Percentiles rank a stretch among this genome's conserved stretches.
These are phyloP conservation scores for Geosmithia flava DNA, from an alignment of 2,329 filamentous ascomycete species.

Conservation along the genomic window DNA sequence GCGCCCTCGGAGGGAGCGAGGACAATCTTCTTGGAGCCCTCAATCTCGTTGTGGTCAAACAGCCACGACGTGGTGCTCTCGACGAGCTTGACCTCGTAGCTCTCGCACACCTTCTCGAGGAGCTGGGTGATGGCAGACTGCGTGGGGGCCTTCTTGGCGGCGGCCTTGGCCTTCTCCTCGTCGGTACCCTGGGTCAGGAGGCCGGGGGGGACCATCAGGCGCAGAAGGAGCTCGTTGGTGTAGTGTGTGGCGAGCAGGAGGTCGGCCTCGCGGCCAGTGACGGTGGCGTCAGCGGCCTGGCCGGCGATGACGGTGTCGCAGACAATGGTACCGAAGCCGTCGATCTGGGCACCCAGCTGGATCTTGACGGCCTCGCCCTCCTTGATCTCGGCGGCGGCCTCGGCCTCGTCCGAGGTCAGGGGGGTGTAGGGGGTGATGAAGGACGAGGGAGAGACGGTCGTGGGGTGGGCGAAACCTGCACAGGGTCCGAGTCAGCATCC, in stretches of 20 bases:
- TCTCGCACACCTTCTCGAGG: constrained; percentile 83
- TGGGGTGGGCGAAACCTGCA: constrained; percentile 79
- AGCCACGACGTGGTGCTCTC: constrained; percentile 98
- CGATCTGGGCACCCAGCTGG: constrained; percentile 96
- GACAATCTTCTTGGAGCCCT: constrained; percentile 96
- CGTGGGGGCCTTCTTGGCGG: constrained; percentile 67
- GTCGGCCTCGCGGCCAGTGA: constrained; percentile 73
- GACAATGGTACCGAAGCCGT: constrained; percentile 92
- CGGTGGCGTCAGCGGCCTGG: constrained; percentile 41
- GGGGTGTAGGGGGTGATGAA: constrained; percentile 97
- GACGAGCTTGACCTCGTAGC: constrained; percentile 83
- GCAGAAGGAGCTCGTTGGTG: constrained; percentile 86
- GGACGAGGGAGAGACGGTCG: constrained; percentile 85
- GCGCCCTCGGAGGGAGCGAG: constrained; percentile 73
- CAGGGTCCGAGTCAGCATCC: constrained; percentile 6
- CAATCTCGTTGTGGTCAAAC: constrained; percentile 95
- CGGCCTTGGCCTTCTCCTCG: constrained; percentile 90
- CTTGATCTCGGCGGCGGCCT: constrained; percentile 71
- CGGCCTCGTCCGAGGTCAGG: constrained; percentile 71
- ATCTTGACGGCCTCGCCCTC: constrained; percentile 87
- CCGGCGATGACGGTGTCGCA: constrained; percentile 82
- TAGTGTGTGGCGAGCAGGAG: constrained; percentile 86
- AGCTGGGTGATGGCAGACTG: constrained; percentile 79
- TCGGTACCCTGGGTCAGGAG: constrained; percentile 72
- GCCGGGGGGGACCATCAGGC: constrained; percentile 85